A percentile compares a stretch with the other conserved stretches of the same genome.
phyloP scores from a whole-genome alignment of 306 rosid genomes.

The Prunus padus region DNA sequence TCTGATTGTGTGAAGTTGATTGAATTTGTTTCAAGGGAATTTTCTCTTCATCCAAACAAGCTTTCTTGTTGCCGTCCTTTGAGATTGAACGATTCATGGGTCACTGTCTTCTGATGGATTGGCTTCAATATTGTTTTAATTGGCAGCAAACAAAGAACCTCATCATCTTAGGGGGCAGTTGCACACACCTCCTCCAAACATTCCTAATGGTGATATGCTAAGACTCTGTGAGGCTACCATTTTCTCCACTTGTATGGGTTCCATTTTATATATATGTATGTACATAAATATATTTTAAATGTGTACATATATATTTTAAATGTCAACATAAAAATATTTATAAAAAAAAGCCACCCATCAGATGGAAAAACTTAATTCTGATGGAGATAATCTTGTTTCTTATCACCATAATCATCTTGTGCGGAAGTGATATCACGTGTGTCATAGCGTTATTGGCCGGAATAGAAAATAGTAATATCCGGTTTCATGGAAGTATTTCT shows the following conservation, averaged over 20 bases:
- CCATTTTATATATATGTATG: background rate
- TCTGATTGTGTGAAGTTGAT: background rate
- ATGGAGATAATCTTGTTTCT: too few relatives aligned
- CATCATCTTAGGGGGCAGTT: conserved; percentile 8
- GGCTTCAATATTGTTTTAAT: background rate
- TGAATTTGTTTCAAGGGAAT: background rate
- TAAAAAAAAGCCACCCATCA: background rate
- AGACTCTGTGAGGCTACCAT: conserved; percentile 44
- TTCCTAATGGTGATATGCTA: conserved; percentile 9
- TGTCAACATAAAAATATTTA: background rate
- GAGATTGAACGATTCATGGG: background rate
- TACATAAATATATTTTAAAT: too few relatives aligned
- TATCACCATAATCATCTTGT: too few relatives aligned
- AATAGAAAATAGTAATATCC: too few relatives aligned
- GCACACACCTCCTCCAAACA: conserved; percentile 10
- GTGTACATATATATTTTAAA: background rate
- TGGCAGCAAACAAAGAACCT: conserved; percentile 10
- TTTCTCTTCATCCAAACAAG: background rate
- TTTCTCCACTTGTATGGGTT: conserved; percentile 7
- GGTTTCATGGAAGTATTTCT: too few relatives aligned
- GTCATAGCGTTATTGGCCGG: too few relatives aligned
- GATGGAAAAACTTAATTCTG: too few relatives aligned
- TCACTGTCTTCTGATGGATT: background rate
- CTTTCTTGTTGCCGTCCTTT: background rate
- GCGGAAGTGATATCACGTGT: too few relatives aligned